These are phyloP conservation scores for Penicillium glabrum DNA, from an alignment of 2,329 filamentous ascomycete species.

Conservation along the genomic window DNA sequence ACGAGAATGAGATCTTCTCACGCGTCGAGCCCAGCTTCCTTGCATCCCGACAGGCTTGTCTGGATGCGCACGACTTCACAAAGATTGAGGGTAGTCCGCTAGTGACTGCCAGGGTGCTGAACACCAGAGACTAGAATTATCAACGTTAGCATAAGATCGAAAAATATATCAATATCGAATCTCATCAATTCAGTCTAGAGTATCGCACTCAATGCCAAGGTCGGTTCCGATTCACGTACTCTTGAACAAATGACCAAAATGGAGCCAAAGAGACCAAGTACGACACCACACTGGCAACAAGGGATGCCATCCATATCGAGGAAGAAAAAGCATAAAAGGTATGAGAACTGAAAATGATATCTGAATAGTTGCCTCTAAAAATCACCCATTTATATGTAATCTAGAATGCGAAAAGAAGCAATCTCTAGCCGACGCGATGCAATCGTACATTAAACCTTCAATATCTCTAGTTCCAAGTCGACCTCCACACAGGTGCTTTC, in stretches of 20 bases:
- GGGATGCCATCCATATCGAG: too few species aligned
- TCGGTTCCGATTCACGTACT: too few species aligned
- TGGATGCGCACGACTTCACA: constrained; percentile 56
- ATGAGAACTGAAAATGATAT: too few species aligned
- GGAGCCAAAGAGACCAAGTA: too few species aligned
- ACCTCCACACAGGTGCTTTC: not conserved
- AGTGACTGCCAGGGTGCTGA: constrained; percentile 36
- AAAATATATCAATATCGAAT: too few species aligned
- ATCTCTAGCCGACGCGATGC: not conserved
- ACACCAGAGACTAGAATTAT: not conserved
- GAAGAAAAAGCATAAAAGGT: too few species aligned
- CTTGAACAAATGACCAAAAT: too few species aligned
- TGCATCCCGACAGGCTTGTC: constrained; percentile 53
- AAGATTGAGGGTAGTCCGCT: constrained; percentile 43
- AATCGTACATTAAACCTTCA: not conserved
- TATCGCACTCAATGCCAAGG: too few species aligned
- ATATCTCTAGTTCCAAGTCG: not conserved
- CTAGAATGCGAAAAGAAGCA: not conserved
- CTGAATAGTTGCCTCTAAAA: too few species aligned
- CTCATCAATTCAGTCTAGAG: too few species aligned
- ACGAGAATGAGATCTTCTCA: constrained; percentile 47
- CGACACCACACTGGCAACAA: too few species aligned
- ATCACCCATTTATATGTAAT: too few species aligned
- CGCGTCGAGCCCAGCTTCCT: constrained; percentile 50
- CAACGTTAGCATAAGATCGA: not conserved